Base-by-base conservation (phyloP, 1,284 basidiomycete species). In the Trametes hirsuta region DNA sequence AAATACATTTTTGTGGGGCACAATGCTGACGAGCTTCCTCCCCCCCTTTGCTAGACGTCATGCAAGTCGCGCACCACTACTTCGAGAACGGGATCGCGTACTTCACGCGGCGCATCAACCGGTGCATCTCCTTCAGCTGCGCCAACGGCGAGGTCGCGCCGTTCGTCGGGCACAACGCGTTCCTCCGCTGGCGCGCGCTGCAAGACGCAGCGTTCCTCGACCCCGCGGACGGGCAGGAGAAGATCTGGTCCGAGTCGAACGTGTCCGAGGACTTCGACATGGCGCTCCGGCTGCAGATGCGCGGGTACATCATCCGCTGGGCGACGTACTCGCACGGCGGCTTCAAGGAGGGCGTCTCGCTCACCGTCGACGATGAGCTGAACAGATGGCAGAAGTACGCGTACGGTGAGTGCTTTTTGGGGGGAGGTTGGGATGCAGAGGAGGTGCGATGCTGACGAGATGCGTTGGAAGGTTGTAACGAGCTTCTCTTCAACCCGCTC, bases 221-320 rank as follows among this genome's bases (percentile, higher is more conserved):
- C 66, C 72, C 71, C 1, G 73, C 74, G 35, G 82, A 83, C 63
- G 77, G 77, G 12, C 62, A 73, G 53, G 76, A 77, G 68, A 82
- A 82, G 74, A 78, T 82, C 66, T 86, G 84, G 84, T 80, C 77
- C 50, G 82, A 84, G 70, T 71, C 73, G 36, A 82, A 84, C 71
- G 84, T 86, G 34, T 84, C 82, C n/a, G 84, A 85, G 67, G 84
- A 85, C 69, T 84, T 85, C 67, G 81, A 84, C 66, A 80, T 84
- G 75, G 81, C 83, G 40, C 70, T 85, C 21, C 72, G 80, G 1
- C 68, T 84, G 30, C 80, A 82, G 70, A 66, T 76, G 65, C 70
- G 75, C 50, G 81, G 84, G 5, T 86, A 80, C 72, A 79, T 79
- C 62, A 77, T 83, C 44, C 79, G 84, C 47, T 78, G 83, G 84